phyloP scores from a whole-genome alignment of 1,284 basidiomycete genomes.

The Albatrellus sp. region DNA sequence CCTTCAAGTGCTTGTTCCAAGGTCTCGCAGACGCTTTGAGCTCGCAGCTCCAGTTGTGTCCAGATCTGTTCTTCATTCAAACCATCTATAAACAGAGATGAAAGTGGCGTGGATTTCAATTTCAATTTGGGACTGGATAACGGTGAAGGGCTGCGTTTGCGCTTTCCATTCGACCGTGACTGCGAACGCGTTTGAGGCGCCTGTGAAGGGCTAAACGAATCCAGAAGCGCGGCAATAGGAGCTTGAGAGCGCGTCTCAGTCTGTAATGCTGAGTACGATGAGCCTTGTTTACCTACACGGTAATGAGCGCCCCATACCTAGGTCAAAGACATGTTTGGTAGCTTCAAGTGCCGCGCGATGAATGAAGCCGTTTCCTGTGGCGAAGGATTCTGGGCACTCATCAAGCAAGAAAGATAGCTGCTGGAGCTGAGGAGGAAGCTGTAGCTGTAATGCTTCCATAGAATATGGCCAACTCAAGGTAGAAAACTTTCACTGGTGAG shows the following conservation, averaged over 20 bases:
- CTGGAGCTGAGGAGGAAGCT: slow-evolving; percentile 28
- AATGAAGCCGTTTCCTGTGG: slow-evolving; percentile 43
- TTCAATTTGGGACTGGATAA: slow-evolving; percentile 20
- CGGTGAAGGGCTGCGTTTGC: slow-evolving; percentile 28
- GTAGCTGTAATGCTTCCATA: neutral
- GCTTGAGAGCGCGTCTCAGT: slow-evolving; percentile 55
- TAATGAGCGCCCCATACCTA: slow-evolving; percentile 37
- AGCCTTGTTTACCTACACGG: slow-evolving; percentile 4
- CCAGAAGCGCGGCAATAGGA: slow-evolving; percentile 57
- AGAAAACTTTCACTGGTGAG: no score
- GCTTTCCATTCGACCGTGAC: slow-evolving; percentile 27
- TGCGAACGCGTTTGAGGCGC: slow-evolving; percentile 66
- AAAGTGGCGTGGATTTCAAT: slow-evolving; percentile 63
- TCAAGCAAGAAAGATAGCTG: slow-evolving; percentile 42
- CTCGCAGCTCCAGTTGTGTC: slow-evolving; percentile 80
- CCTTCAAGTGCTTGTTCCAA: slow-evolving; percentile 47
- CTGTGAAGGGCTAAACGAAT: slow-evolving; percentile 46
- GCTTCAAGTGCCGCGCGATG: slow-evolving; percentile 52
- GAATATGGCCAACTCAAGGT: neutral
- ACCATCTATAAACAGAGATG: slow-evolving; percentile 67
- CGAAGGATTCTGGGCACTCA: slow-evolving; percentile 39
- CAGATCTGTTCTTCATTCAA: slow-evolving; percentile 86
- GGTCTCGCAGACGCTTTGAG: slow-evolving; percentile 53
- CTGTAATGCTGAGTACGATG: slow-evolving; percentile 33
- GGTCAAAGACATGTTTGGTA: slow-evolving; percentile 70